A percentile compares a stretch with the other conserved stretches of the same genome.
These are phyloP conservation scores for Colletotrichum sojae DNA, from an alignment of 2,329 filamentous ascomycete species.

Conservation along the genomic window DNA sequence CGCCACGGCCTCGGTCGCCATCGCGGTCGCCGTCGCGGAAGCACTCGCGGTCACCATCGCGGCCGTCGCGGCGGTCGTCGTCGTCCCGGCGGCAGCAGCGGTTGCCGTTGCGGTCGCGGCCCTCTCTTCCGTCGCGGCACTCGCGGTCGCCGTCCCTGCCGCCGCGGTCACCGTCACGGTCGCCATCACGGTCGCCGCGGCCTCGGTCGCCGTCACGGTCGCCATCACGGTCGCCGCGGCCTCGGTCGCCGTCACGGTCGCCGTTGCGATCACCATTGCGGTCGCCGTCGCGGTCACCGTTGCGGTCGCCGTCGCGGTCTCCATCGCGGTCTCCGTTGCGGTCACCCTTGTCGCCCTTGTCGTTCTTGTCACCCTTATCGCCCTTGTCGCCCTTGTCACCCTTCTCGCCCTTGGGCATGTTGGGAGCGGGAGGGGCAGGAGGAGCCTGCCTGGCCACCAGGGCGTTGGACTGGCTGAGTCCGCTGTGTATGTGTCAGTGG, in stretches of 20 bases:
- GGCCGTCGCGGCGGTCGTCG: constrained; percentile 1
- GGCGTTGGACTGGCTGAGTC: constrained; percentile 10
- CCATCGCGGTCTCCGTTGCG: constrained; percentile 9
- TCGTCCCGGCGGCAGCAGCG: constrained; percentile 16
- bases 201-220: constrained; percentile 17
- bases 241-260: constrained; percentile 12
- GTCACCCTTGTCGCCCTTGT: background rate
- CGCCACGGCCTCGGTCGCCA: constrained; percentile 10
- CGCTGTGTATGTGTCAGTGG: constrained; percentile 6
- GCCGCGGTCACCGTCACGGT: constrained; percentile 19
- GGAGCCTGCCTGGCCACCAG: constrained; percentile 13
- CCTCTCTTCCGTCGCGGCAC: constrained; percentile 19
- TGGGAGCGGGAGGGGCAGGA: constrained; percentile 14
- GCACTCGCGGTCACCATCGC: constrained; percentile 11
- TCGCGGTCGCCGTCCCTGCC: constrained; percentile 7
- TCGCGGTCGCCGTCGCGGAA: constrained; percentile 13
- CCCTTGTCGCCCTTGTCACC: constrained; percentile 2
- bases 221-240: constrained; percentile 1
- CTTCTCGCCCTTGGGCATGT: constrained; percentile 7
- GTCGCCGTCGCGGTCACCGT: constrained; percentile 1
- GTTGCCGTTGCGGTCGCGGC: constrained; percentile 25
- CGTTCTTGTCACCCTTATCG: background rate
- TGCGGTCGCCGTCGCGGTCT: constrained; percentile 3
- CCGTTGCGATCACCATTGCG: constrained; percentile 6
- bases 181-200: constrained; percentile 4